These are phyloP conservation scores for Pseudogymnoascus sp. DNA, from an alignment of 2,329 filamentous ascomycete genomes.

Conservation along the genomic window DNA sequence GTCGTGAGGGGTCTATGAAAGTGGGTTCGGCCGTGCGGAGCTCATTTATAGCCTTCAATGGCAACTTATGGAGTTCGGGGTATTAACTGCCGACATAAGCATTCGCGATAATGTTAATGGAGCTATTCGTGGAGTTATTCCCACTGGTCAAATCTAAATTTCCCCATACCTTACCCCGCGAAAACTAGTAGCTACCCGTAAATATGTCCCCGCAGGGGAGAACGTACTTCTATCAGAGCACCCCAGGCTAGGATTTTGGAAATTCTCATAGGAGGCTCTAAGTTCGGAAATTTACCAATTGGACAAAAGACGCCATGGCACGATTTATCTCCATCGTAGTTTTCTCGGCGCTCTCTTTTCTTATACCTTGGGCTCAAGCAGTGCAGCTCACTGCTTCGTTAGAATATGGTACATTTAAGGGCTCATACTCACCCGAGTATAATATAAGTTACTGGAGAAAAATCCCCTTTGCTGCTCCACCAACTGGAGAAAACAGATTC, in stretches of 20 bases:
- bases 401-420: slow-evolving; percentile 46
- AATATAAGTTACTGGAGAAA: slow-evolving; percentile 54
- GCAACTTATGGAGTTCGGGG: neutral
- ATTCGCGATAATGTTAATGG: slow-evolving; percentile 11
- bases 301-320: neutral
- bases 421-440: slow-evolving; percentile 43
- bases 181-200: neutral
- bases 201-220: neutral
- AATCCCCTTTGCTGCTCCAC: slow-evolving; percentile 54
- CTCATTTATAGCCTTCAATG: neutral
- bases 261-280: neutral
- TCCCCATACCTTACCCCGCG: neutral
- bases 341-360: neutral
- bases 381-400: slow-evolving; percentile 32
- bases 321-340: neutral
- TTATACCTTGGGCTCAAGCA: neutral
- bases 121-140: slow-evolving; percentile 6
- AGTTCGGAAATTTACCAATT: neutral
- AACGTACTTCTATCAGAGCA: neutral
- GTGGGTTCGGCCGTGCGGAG: slow-evolving; percentile 3
- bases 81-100: neutral
- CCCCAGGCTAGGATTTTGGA: neutral
- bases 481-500: slow-evolving; percentile 50
- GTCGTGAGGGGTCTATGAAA: neutral
- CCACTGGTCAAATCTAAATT: neutral